Conservation (phyloP, 2,329 filamentous ascomycete genomes). For the Exserohilum turcica region DNA sequence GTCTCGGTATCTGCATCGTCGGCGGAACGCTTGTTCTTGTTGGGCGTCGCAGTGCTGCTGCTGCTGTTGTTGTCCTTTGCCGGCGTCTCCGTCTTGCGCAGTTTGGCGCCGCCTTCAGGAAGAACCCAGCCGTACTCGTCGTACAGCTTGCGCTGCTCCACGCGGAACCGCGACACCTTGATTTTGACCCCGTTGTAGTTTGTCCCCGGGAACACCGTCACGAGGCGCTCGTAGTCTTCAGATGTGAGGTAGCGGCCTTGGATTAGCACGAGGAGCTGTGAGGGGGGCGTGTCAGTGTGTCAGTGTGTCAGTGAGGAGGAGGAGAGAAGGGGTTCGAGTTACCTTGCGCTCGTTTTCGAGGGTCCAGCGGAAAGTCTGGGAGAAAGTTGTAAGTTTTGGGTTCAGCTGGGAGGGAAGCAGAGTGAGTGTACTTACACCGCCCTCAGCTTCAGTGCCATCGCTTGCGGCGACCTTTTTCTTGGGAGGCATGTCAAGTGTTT, state of each 20-base stretch:
- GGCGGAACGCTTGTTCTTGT: constrained; percentile 6
- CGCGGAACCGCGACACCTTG: too few relatives aligned
- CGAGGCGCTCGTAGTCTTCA: constrained; percentile 22
- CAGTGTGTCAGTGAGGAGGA: constrained; percentile 28
- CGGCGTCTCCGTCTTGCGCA: constrained; percentile 2
- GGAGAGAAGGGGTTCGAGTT: not conserved
- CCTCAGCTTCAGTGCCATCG: not conserved
- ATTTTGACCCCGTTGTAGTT: too few relatives aligned
- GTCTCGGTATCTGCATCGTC: constrained; percentile 2
- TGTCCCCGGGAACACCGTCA: constrained; percentile 22
- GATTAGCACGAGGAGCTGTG: constrained; percentile 31
- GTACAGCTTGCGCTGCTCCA: constrained; percentile 20
- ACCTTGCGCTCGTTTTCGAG: constrained; percentile 24
- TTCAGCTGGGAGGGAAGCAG: too few relatives aligned
- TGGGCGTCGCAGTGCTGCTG: not conserved
- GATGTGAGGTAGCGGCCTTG: constrained; percentile 19
- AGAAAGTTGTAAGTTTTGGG: not conserved
- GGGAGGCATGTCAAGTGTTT: constrained; percentile 16
- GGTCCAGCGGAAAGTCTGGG: constrained; percentile 23
- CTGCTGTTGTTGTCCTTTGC: constrained; percentile 7
- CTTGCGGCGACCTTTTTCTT: constrained; percentile 11
- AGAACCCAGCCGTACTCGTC: constrained; percentile 21
- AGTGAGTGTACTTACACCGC: not conserved
- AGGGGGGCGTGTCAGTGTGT: not conserved
- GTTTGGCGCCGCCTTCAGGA: constrained; percentile 13